Percentiles rank a stretch among this genome's conserved stretches.
Evolutionary conservation across 1,284 basidiomycete species (phyloP).

Genomic region (Pseudozyma flocculosa): DNA sequence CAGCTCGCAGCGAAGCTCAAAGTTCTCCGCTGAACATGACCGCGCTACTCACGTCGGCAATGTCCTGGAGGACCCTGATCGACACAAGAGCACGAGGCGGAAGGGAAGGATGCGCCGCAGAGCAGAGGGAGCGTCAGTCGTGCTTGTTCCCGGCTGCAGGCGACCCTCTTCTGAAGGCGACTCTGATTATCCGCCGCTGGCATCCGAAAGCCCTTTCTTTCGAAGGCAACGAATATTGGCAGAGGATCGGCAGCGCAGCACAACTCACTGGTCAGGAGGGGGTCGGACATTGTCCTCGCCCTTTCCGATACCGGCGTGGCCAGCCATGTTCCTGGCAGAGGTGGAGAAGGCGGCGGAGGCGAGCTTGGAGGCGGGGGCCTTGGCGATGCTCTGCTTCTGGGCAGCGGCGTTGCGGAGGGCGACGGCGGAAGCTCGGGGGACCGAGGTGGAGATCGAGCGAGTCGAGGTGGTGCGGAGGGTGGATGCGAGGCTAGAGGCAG

Average conservation of each 20-base stretch:
- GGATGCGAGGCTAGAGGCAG: constrained; percentile 35
- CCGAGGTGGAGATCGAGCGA: constrained; percentile 39
- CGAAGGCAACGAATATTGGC: no score
- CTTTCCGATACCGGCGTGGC: constrained; percentile 42
- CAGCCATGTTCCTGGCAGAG: constrained; percentile 35
- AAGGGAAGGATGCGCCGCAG: constrained; percentile 1
- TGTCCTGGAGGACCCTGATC: constrained; percentile 45
- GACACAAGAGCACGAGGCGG: no score
- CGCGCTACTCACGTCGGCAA: constrained; percentile 35
- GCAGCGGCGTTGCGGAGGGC: constrained; percentile 20
- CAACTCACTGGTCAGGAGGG: constrained; percentile 44
- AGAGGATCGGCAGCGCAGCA: no score
- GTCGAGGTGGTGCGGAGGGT: constrained; percentile 36
- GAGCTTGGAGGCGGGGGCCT: constrained; percentile 12
- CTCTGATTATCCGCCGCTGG: no score
- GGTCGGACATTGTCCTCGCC: constrained; percentile 56
- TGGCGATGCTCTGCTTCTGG: constrained; percentile 6
- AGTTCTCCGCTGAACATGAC: no score
- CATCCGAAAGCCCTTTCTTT: no score
- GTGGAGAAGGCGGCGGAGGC: constrained; percentile 38
- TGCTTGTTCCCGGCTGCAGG: no score
- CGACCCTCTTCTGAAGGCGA: no score
- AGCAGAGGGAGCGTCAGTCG: no score
- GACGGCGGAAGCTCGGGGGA: constrained; percentile 21
- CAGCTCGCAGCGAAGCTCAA: no score